phyloP scores from a whole-genome alignment of 176 grass and related monocot species.

The Zoysia pacifica region DNA sequence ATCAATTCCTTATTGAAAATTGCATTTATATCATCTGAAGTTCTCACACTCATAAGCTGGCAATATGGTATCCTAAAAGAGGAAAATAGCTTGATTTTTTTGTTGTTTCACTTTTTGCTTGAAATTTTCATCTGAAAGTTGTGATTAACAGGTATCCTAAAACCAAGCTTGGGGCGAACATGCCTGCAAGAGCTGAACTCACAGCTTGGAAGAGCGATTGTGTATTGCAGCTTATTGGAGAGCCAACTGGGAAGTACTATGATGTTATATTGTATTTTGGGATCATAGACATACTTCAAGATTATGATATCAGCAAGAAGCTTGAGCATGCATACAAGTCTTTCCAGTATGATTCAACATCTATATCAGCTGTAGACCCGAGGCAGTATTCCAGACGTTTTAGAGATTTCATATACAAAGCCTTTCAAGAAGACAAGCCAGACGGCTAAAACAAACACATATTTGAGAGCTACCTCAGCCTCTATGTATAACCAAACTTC shows the following conservation, averaged over 20 bases:
- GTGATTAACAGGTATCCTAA: conserved; percentile 50
- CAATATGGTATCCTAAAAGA: no score
- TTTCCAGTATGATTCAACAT: conserved; percentile 77
- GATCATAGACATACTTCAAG: conserved; percentile 96
- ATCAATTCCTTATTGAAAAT: neutral
- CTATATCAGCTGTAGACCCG: conserved; percentile 91
- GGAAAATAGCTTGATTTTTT: neutral
- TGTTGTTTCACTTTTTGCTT: conserved; percentile 1
- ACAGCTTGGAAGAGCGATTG: conserved; percentile 47
- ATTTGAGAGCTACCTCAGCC: conserved; percentile 14
- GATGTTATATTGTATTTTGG: conserved; percentile 77
- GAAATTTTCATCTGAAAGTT: conserved; percentile 10
- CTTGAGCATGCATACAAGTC: conserved; percentile 95
- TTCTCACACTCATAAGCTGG: neutral
- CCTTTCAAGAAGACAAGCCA: conserved; percentile 63
- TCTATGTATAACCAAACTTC: conserved; percentile 16
- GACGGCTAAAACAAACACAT: conserved; percentile 33
- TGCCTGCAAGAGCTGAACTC: conserved; percentile 69
- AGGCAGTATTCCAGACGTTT: conserved; percentile 76
- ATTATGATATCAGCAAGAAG: conserved; percentile 95
- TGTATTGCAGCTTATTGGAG: conserved; percentile 60
- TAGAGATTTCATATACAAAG: conserved; percentile 86
- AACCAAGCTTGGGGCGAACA: conserved; percentile 61
- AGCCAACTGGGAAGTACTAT: conserved; percentile 70
- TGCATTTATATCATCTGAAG: neutral